Conservation (phyloP, 352 stramenopile genomes). For the Phytophthora sojae region DNA sequence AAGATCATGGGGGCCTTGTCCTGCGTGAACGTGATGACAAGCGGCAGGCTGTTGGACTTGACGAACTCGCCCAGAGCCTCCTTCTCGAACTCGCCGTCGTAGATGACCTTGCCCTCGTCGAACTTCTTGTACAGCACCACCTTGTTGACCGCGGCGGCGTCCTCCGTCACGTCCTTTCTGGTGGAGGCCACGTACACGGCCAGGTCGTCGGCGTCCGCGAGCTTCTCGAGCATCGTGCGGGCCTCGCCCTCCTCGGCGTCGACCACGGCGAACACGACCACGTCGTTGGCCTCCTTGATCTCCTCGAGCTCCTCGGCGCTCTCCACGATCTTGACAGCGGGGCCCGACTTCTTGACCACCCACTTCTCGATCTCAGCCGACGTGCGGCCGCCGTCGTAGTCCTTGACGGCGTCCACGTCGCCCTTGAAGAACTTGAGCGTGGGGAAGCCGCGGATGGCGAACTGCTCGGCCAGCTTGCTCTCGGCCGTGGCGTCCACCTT, state of each 20-base stretch:
- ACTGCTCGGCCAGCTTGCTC: constrained; percentile 83
- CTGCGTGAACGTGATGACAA: constrained; percentile 92
- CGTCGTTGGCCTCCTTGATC: constrained; percentile 86
- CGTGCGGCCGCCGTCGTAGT: constrained; percentile 89
- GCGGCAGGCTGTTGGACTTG: constrained; percentile 82
- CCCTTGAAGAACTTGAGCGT: constrained; percentile 95
- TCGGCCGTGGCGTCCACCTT: constrained; percentile 91
- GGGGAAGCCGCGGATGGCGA: constrained; percentile 88
- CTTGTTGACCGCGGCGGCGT: constrained; percentile 62
- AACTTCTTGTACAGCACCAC: constrained; percentile 91
- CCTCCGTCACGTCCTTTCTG: constrained; percentile 65
- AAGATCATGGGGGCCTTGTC: constrained; percentile 94
- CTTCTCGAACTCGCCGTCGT: constrained; percentile 78
- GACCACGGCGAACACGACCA: constrained; percentile 87
- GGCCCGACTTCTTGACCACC: constrained; percentile 93
- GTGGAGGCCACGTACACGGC: constrained; percentile 82
- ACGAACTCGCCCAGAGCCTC: constrained; percentile 74
- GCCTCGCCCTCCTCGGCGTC: constrained; percentile 79
- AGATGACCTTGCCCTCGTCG: constrained; percentile 84
- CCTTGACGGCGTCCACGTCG: constrained; percentile 81
- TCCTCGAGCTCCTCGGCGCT: constrained; percentile 73
- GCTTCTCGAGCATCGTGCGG: constrained; percentile 76
- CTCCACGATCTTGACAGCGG: constrained; percentile 84
- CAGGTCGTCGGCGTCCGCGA: constrained; percentile 78
- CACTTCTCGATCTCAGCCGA: constrained; percentile 90